A percentile compares a stretch with the other conserved stretches of the same genome.
Evolutionary conservation across 75 land plant species (phyloP).

Genomic region (Cryptomeria japonica): DNA sequence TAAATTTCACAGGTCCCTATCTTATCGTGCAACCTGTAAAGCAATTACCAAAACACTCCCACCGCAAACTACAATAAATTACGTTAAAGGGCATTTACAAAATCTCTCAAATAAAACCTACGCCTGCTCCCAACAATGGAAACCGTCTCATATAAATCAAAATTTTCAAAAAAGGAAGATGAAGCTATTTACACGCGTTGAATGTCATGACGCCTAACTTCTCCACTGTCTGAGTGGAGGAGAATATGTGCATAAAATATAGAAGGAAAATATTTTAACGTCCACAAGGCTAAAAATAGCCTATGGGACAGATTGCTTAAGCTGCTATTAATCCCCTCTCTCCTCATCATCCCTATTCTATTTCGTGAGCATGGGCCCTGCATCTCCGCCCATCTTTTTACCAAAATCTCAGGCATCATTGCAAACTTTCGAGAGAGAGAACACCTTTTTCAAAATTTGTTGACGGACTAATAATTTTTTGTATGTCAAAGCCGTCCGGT

Average conservation of each 20-base stretch:
- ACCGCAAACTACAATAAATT: not conserved
- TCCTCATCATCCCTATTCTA: not conserved
- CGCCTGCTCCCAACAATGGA: not conserved
- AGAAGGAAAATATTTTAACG: too few relatives aligned
- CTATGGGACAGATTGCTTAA: not conserved
- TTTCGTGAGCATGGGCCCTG: not conserved
- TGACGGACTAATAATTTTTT: not conserved
- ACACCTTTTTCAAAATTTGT: not conserved
- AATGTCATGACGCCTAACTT: not conserved
- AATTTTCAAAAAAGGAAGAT: not conserved
- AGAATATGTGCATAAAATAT: not conserved
- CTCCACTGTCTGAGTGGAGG: not conserved
- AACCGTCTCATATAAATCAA: not conserved
- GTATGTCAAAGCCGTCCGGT: not conserved
- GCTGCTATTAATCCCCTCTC: not conserved
- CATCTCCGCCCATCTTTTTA: not conserved
- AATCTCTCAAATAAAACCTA: not conserved
- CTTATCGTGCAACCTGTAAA: not conserved
- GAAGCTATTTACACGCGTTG: constrained; percentile 8
- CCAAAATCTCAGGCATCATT: not conserved
- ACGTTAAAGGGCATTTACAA: not conserved
- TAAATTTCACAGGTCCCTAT: not conserved
- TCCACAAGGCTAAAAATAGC: too few relatives aligned
- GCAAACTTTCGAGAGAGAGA: not conserved
- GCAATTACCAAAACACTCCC: not conserved